phyloP scores from a whole-genome alignment of 768 basidiomycete species.

The Suillus ampliporus region DNA sequence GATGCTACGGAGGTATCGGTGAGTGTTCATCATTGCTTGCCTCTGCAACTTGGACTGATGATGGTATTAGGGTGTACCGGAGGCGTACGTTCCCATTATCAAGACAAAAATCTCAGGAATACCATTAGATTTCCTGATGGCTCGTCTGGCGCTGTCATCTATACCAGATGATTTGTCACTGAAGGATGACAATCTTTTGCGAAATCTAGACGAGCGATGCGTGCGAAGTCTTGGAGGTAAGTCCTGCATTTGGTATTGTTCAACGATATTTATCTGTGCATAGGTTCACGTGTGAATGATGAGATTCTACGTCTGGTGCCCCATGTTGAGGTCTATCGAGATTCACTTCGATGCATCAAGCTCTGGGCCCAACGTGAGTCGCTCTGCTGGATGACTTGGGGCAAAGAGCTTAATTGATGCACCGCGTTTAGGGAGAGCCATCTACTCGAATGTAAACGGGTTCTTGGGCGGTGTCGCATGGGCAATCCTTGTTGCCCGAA shows the following conservation, averaged over 20 bases:
- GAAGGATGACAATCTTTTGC: slow-evolving; percentile 88
- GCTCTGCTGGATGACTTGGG: background rate
- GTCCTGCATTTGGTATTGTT: slow-evolving; percentile 13
- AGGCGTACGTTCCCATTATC: slow-evolving; percentile 96
- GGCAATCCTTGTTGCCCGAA: slow-evolving; percentile 98
- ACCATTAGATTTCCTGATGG: slow-evolving; percentile 93
- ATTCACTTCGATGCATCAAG: slow-evolving; percentile 94
- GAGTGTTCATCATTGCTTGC: slow-evolving; percentile 39
- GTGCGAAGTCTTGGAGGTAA: slow-evolving; percentile 92
- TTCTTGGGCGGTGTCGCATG: slow-evolving; percentile 98
- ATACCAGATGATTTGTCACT: slow-evolving; percentile 93
- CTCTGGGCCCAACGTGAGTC: slow-evolving; percentile 90
- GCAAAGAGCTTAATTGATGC: slow-evolving; percentile 13
- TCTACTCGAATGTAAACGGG: slow-evolving; percentile 97
- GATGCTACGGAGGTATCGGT: slow-evolving; percentile 91
- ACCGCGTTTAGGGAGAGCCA: slow-evolving; percentile 74
- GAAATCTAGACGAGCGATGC: slow-evolving; percentile 93
- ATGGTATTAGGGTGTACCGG: slow-evolving; percentile 81
- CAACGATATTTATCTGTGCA: slow-evolving; percentile 12
- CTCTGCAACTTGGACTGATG: slow-evolving; percentile 10
- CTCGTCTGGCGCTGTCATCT: slow-evolving; percentile 81
- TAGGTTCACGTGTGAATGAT: slow-evolving; percentile 95
- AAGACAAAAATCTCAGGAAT: slow-evolving; percentile 91
- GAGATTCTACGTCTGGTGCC: slow-evolving; percentile 95
- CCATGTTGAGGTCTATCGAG: slow-evolving; percentile 92